phyloP scores from a whole-genome alignment of 148 eudicot genomes.

The Camellia japonica region DNA sequence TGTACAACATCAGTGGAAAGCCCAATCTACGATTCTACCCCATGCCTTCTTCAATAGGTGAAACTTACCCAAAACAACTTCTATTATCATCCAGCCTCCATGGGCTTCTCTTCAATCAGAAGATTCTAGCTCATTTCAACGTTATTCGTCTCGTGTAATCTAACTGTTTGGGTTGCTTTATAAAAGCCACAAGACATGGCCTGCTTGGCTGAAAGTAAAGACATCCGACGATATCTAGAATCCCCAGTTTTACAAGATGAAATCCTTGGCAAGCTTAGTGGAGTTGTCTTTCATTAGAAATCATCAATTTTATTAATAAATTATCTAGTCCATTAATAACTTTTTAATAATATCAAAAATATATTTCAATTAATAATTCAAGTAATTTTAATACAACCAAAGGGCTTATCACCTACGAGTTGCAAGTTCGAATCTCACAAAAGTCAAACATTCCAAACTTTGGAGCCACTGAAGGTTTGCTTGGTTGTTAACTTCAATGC shows the following conservation, averaged over 20 bases:
- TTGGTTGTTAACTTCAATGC: no score
- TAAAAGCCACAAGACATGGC: slow-evolving; percentile 7
- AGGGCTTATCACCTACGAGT: no score
- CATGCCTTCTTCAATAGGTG: slow-evolving; percentile 27
- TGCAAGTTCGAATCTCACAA: background rate
- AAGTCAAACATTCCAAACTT: no score
- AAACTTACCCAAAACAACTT: slow-evolving; percentile 30
- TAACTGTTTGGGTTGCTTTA: slow-evolving; percentile 9
- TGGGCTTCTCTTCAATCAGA: slow-evolving; percentile 17
- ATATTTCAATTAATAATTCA: background rate
- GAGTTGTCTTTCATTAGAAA: background rate
- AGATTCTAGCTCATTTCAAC: slow-evolving; percentile 16
- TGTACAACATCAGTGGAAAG: slow-evolving; percentile 39
- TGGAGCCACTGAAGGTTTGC: no score
- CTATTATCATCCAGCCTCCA: slow-evolving; percentile 30
- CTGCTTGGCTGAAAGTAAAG: background rate
- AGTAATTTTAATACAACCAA: background rate
- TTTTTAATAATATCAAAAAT: no score
- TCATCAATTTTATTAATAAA: no score
- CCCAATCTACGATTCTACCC: slow-evolving; percentile 42
- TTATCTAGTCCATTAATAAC: no score
- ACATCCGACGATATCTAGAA: background rate
- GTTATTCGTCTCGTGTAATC: slow-evolving; percentile 3
- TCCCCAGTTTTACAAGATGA: background rate
- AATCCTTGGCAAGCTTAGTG: background rate